Conservation (phyloP, 108 stramenopile species). For the Cyclotella distinguenda region DNA sequence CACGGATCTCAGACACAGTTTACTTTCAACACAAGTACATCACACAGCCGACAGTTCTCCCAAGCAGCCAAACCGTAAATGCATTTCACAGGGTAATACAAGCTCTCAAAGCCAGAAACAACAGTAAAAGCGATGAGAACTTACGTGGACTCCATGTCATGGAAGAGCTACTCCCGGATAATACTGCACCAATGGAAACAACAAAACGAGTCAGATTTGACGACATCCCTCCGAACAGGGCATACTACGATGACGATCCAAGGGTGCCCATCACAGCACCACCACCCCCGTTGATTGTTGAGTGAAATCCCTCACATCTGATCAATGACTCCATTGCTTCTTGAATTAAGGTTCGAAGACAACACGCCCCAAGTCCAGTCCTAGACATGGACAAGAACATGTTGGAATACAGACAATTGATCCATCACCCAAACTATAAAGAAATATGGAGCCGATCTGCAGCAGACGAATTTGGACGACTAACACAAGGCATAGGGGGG, state of each 20-base stretch:
- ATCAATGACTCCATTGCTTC: no score
- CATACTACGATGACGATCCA: no score
- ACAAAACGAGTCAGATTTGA: no score
- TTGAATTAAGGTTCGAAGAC: no score
- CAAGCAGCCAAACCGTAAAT: constrained; percentile 6
- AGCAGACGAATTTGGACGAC: constrained; percentile 26
- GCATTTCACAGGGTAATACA: background rate
- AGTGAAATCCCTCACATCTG: no score
- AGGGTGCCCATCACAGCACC: background rate
- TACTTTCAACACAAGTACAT: constrained; percentile 7
- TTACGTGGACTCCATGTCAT: no score
- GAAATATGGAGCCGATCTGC: constrained; percentile 18
- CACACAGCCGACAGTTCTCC: background rate
- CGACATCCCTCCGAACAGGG: no score
- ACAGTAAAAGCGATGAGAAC: no score
- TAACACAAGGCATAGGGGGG: constrained; percentile 14
- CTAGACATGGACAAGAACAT: constrained; percentile 17
- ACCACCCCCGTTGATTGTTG: background rate
- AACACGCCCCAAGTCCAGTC: constrained; percentile 11
- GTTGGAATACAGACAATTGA: constrained; percentile 27
- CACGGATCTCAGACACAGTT: constrained; percentile 19
- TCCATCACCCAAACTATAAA: constrained; percentile 1
- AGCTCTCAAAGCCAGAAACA: constrained; percentile 3
- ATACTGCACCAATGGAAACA: no score
- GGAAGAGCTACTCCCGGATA: no score